phyloP scores from a whole-genome alignment of 176 grass and related monocot species.

The Oropetium thomaeum region DNA sequence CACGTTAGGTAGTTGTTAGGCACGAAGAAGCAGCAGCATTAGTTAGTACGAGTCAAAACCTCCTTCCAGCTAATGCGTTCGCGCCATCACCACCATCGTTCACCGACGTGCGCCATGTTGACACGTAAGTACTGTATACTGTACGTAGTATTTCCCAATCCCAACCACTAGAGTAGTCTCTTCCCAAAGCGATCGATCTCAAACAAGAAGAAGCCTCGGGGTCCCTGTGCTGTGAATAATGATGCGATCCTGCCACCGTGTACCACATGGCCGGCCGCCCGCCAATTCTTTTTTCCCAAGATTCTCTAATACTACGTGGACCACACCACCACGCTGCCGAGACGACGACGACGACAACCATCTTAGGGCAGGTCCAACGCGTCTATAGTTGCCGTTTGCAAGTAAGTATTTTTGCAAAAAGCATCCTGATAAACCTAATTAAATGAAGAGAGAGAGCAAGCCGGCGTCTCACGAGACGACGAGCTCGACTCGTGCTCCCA shows the following conservation, averaged over 20 bases:
- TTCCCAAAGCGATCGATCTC: neutral
- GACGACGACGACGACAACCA: too few species aligned
- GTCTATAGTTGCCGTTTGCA: too few species aligned
- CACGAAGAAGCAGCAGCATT: conserved; percentile 1
- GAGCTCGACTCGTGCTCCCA: too few species aligned
- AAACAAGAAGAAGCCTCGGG: too few species aligned
- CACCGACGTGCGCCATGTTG: neutral
- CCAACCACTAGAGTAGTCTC: neutral
- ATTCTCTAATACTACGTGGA: conserved; percentile 25
- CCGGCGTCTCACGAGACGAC: too few species aligned
- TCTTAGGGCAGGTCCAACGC: too few species aligned
- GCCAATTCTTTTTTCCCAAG: neutral
- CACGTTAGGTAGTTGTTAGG: conserved; percentile 10
- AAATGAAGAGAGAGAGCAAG: too few species aligned
- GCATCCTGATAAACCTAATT: too few species aligned
- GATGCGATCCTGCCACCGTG: neutral
- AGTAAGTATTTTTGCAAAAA: too few species aligned
- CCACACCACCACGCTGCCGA: neutral
- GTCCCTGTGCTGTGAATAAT: too few species aligned
- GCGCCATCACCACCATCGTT: conserved; percentile 14
- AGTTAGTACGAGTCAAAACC: neutral
- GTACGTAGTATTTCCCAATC: too few species aligned
- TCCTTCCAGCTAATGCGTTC: neutral
- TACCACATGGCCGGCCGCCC: neutral
- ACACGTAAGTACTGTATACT: too few species aligned